phyloP scores from a whole-genome alignment of 2,329 filamentous ascomycete species.

The Trichophyton mentagrophytes region DNA sequence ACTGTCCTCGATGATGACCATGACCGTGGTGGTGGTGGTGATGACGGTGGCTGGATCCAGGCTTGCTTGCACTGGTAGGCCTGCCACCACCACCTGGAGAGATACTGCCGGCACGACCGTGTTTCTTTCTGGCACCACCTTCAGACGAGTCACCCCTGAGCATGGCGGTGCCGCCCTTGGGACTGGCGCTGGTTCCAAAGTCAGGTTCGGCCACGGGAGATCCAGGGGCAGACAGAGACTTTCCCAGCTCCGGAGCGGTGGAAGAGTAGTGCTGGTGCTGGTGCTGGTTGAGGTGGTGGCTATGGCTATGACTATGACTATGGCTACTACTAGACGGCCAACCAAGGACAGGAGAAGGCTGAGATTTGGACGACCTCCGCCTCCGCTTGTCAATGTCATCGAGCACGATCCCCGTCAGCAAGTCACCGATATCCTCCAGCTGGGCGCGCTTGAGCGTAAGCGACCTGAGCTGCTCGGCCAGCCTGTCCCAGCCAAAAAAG shows the following conservation, averaged over 20 bases:
- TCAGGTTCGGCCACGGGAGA: constrained; percentile 44
- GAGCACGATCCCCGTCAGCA: constrained; percentile 83
- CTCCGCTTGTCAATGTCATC: constrained; percentile 93
- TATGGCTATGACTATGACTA: too few species aligned
- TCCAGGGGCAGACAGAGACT: constrained; percentile 56
- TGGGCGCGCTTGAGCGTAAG: constrained; percentile 77
- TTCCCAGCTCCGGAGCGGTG: constrained; percentile 51
- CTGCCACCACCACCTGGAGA: constrained; percentile 52
- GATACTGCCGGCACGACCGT: constrained; percentile 52
- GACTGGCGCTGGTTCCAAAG: constrained; percentile 38
- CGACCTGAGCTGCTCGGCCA: constrained; percentile 83
- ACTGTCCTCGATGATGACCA: constrained; percentile 41
- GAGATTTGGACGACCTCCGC: constrained; percentile 72
- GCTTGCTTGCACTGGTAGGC: constrained; percentile 51
- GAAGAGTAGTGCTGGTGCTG: constrained; percentile 38
- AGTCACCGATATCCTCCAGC: constrained; percentile 78
- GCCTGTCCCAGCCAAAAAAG: constrained; percentile 91
- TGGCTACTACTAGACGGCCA: constrained; percentile 40
- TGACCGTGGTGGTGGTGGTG: constrained; percentile 33
- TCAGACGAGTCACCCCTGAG: constrained; percentile 46
- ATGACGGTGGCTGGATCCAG: constrained; percentile 46
- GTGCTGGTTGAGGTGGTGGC: too few species aligned
- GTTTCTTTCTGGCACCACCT: constrained; percentile 21
- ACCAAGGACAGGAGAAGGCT: constrained; percentile 61
- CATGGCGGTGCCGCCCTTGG: constrained; percentile 31